Conservation (phyloP, 2,329 filamentous ascomycete genomes). For the Bimuria novae-zelandiae region DNA sequence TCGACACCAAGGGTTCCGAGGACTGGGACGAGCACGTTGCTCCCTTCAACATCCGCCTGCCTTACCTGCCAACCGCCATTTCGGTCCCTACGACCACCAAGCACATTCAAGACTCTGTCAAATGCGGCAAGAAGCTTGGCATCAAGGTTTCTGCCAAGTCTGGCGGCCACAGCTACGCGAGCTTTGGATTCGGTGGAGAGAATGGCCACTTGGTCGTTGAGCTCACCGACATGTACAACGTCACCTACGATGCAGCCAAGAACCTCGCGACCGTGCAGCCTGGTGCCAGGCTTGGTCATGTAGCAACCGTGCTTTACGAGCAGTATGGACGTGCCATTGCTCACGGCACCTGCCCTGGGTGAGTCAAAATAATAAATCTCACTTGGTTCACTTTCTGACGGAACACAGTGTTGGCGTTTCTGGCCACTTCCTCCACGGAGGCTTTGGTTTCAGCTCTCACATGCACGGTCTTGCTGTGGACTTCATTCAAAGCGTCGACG, state of each 20-base stretch:
- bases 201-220: conserved; percentile 52
- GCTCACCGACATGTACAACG: conserved; percentile 48
- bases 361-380: conserved; percentile 18
- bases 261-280: conserved; percentile 49
- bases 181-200: conserved; percentile 50
- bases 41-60: conserved; percentile 26
- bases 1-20: conserved; percentile 12
- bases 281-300: conserved; percentile 49
- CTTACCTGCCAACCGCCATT: conserved; percentile 54
- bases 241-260: conserved; percentile 43
- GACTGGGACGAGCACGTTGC: conserved; percentile 14
- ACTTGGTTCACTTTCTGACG: not conserved
- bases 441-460: conserved; percentile 20
- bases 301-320: conserved; percentile 21
- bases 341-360: conserved; percentile 56
- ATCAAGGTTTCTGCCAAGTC: conserved; percentile 61
- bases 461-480: conserved; percentile 19
- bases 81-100: conserved; percentile 54
- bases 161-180: conserved; percentile 64
- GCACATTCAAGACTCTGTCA: conserved; percentile 59
- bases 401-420: conserved; percentile 15
- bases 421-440: conserved; percentile 19
- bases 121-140: conserved; percentile 56
- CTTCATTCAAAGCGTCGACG: conserved; percentile 7
- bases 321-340: conserved; percentile 41